phyloP scores from a whole-genome alignment of 768 basidiomycete genomes.

The Naganishia kalamii region DNA sequence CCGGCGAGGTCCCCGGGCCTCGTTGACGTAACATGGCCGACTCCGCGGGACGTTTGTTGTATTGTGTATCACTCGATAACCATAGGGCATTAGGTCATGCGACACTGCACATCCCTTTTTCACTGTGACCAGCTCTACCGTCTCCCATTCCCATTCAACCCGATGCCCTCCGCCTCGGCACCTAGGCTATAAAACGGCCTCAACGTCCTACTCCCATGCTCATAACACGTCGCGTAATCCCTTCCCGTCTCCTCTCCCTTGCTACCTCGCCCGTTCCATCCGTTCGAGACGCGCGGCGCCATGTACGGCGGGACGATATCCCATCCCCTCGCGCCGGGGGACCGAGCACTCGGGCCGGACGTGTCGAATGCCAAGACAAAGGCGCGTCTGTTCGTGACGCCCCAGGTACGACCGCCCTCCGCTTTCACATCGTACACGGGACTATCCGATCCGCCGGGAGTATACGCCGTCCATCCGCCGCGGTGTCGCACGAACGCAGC shows the following conservation, averaged over 20 bases:
- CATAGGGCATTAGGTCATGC: too few relatives aligned
- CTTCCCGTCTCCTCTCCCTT: not conserved
- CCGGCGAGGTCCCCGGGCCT: too few relatives aligned
- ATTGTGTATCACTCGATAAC: too few relatives aligned
- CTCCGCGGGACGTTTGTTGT: too few relatives aligned
- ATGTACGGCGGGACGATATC: constrained; percentile 14
- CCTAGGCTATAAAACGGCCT: constrained; percentile 31
- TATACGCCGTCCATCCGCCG: constrained; percentile 16
- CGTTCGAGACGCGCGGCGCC: not conserved
- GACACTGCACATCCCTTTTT: too few relatives aligned
- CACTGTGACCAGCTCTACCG: too few relatives aligned
- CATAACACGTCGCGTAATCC: constrained; percentile 14
- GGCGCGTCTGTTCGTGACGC: constrained; percentile 12
- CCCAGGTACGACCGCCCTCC: constrained; percentile 24
- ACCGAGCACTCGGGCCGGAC: not conserved
- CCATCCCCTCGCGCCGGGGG: not conserved
- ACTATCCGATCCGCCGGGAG: constrained; percentile 19
- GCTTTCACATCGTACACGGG: constrained; percentile 22
- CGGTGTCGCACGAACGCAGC: not conserved
- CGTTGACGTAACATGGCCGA: too few relatives aligned
- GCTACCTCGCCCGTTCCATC: not conserved
- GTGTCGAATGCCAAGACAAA: constrained; percentile 22
- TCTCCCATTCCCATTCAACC: too few relatives aligned
- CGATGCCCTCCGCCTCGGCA: constrained; percentile 30
- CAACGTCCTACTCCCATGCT: not conserved